Percentiles rank a stretch among this genome's conserved stretches.
Conservation (phyloP, 495 filamentous ascomycete genomes). For the Sordaria brevicollis region DNA sequence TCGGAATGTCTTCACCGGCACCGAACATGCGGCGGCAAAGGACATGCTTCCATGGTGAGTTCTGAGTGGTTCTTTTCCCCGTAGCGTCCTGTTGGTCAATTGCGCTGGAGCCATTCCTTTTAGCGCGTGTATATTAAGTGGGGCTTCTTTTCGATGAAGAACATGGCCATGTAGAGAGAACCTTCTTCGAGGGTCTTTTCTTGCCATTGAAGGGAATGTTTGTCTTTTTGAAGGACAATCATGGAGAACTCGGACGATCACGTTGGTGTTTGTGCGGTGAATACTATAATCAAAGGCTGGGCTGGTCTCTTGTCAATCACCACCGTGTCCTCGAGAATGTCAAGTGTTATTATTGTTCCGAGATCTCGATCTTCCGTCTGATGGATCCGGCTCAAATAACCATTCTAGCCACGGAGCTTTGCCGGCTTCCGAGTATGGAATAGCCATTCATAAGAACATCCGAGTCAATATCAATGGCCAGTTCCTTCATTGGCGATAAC, state of each 20-base stretch:
- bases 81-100: neutral
- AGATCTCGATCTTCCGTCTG: neutral
- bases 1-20: neutral
- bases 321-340: neutral
- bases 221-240: neutral
- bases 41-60: neutral
- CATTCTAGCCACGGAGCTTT: neutral
- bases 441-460: too few species aligned
- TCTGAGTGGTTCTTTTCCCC: neutral
- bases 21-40: neutral
- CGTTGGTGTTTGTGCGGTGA: neutral
- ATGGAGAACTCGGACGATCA: neutral
- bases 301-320: neutral
- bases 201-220: neutral
- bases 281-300: neutral
- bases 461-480: too few species aligned
- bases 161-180: neutral
- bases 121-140: neutral
- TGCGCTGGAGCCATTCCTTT: neutral
- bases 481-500: too few species aligned
- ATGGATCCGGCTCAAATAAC: neutral
- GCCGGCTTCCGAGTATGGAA: neutral
- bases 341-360: neutral
- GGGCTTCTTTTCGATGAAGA: neutral
- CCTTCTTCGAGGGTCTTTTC: neutral